Percentiles rank a stretch among this genome's conserved stretches.
These are phyloP conservation scores for Wickerhamiella sergipiensis DNA, from an alignment of 805 yeast genomes.

Conservation along the genomic window DNA sequence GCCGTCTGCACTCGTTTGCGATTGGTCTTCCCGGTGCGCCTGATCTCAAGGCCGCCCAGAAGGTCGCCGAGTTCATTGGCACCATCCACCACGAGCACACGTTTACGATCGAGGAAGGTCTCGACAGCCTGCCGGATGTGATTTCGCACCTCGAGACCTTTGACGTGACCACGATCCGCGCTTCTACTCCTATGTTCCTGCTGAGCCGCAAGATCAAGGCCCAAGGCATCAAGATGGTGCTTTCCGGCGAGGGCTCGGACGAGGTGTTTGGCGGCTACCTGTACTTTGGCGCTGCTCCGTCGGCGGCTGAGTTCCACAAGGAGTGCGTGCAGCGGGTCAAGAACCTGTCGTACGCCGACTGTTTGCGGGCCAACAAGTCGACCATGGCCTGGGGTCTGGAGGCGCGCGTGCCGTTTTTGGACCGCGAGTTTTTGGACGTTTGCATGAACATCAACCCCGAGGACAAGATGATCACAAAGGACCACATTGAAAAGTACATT, in stretches of 20 bases:
- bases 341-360: constrained; percentile 94
- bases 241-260: constrained; percentile 98
- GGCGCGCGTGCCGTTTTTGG: constrained; percentile 98
- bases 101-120: constrained; percentile 91
- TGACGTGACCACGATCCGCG: constrained; percentile 97
- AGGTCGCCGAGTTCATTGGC: constrained; percentile 92
- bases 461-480: constrained; percentile 75
- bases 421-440: constrained; percentile 77
- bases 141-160: constrained; percentile 93
- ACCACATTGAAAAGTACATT: constrained; percentile 81
- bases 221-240: constrained; percentile 98
- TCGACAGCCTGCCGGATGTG: constrained; percentile 89
- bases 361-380: constrained; percentile 97
- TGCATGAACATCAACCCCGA: constrained; percentile 91
- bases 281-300: constrained; percentile 94
- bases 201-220: constrained; percentile 95
- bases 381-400: constrained; percentile 99
- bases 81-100: constrained; percentile 97
- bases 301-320: constrained; percentile 81
- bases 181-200: constrained; percentile 97
- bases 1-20: constrained; percentile 88
- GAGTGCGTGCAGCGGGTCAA: constrained; percentile 94
- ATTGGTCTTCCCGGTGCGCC: constrained; percentile 97
- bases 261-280: constrained; percentile 98
- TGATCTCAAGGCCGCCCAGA: constrained; percentile 88